phyloP scores from a whole-genome alignment of 345 rosid genomes.

The Eucalyptus rudis region DNA sequence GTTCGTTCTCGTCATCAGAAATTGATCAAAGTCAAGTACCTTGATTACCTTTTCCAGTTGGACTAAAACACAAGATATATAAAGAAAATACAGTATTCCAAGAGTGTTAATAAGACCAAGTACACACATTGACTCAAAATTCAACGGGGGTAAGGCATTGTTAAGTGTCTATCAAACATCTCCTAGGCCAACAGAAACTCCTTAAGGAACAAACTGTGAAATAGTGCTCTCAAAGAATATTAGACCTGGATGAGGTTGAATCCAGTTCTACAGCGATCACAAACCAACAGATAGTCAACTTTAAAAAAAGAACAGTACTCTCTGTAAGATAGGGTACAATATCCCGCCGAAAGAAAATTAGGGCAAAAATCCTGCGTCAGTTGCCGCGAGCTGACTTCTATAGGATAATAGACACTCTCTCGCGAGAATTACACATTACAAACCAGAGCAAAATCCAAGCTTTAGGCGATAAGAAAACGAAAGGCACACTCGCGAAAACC shows the following conservation, averaged over 20 bases:
- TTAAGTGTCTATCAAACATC: background rate
- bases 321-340: background rate
- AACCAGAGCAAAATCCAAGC: background rate
- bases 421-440: background rate
- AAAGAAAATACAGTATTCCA: background rate
- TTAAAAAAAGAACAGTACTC: background rate
- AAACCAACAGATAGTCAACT: background rate
- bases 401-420: background rate
- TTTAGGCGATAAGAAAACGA: background rate
- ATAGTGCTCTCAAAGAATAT: background rate
- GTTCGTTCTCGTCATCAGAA: background rate
- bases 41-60: background rate
- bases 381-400: background rate
- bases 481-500: background rate
- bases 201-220: background rate
- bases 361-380: background rate
- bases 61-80: background rate
- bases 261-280: background rate
- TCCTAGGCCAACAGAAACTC: background rate
- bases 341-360: background rate
- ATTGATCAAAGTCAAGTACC: background rate
- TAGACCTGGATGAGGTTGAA: background rate
- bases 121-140: background rate
- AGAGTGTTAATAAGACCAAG: background rate
- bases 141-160: background rate